Evolutionary conservation across 805 yeast genomes (phyloP), one percentile per base, ranked within the genome.

Genomic region (Yarrowia porcina): DNA sequence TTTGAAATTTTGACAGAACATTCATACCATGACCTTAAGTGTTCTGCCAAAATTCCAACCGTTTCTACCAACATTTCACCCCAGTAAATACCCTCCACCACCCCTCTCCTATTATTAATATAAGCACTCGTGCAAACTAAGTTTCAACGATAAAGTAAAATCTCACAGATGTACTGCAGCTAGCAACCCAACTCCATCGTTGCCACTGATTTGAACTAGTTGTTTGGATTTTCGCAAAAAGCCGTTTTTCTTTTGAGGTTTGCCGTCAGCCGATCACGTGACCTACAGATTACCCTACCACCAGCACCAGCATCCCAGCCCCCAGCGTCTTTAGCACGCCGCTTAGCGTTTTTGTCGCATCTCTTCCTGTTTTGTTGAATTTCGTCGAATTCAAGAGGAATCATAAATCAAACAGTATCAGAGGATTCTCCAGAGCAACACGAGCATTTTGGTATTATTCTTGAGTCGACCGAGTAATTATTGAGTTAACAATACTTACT

Each of bases 101-200:
- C 41, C 21, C 6, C 41, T 36, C 41, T 12, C 41, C 15, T 18
- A 10, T 32, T 13, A 32, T n/a, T 10, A 32, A 32, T n/a, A 35
- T 17, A 7, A 35, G 38, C 20, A 35, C 20, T 9, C 28, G 28
- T 25, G n/a, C 27, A 10, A 20, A 20, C 2, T 38, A 11, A 27
- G 36, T 30, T 45, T 20, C 11, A 10, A 17, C 28, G 39, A 21
- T 49, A 21, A 49, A 49, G 38, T 49, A 20, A 32, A 32, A 49
- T 49, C 56, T 32, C 56, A 49, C 56, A 49, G 38, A 10, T 32
- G 28, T 21, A 49, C 56, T 49, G 56, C 56, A 49, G 13, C 39
- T 21, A 49, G 56, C 56, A 49, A 49, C 39, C 56, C 56, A 49
- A 49, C 39, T 18, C 52, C 36, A 45, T 45, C 39, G 5, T 33